Evolutionary conservation across 2,329 filamentous ascomycete genomes (phyloP), one percentile per base, ranked within the genome.

Genomic region (Arthroderma sp.): DNA sequence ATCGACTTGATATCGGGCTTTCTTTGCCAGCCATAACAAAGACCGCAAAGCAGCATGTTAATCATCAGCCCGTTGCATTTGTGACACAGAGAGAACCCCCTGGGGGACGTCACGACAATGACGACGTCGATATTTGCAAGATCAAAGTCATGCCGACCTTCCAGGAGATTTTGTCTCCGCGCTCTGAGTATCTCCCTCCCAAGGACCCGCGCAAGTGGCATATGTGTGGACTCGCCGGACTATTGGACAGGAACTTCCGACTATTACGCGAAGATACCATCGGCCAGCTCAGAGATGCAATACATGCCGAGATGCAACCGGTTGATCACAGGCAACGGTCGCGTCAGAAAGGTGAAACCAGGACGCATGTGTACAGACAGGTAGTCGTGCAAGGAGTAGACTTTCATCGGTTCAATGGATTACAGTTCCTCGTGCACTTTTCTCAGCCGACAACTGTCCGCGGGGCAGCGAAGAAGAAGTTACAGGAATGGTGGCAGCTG

Each of bases 191-290:
- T 45, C 33, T 54, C 10, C 61, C 61, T 0, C 10, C 47, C 1
- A 52, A 42, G 5, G 64, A 72, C 51, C 53, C 65, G 2, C 54
- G 57, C 0, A 29, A 41, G 9, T 29, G 27, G 27, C 66, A 73
- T 50, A 54, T 66, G 10, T 51, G 56, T 3, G 69, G 71, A 1
- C 63, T 71, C 7, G 58, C 56, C 4, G 71, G 73, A 2, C 64
- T 73, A 1, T 54, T 78, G 0, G 74, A 78, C 54, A 62, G 68
- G 45, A 68, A 77, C 44, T 78, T 78, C 40, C 67, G 75, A 10
- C 65, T 78, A 1, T 54, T 77, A 1, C 65, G 74, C 2, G 71
- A 77, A 55, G 74, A 78, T 50, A 74, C 69, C 0, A 61, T 77
- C 2, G 72, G 72, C 0, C 68, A 74, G 46, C 59, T 78, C 4